These are phyloP conservation scores for Calonectria multiphialidica DNA, from an alignment of 2,329 filamentous ascomycete species.

Conservation along the genomic window DNA sequence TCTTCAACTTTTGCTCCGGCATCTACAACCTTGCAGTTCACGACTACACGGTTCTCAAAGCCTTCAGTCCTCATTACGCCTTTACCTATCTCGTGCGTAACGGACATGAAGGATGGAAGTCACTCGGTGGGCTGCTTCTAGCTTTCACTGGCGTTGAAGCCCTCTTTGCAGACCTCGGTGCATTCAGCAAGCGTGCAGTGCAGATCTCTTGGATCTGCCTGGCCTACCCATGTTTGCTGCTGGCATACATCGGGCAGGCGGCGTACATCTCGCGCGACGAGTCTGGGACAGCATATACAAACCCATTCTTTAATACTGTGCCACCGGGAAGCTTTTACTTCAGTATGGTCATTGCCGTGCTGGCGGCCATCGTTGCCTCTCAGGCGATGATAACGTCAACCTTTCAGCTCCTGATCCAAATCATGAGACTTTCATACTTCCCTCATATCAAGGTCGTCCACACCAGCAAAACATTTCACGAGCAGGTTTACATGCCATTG, in stretches of 20 bases:
- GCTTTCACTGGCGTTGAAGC: conserved; percentile 83
- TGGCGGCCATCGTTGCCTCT: conserved; percentile 79
- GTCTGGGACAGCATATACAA: conserved; percentile 54
- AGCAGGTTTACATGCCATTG: conserved; percentile 80
- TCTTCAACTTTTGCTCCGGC: conserved; percentile 70
- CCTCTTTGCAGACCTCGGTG: conserved; percentile 81
- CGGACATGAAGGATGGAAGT: conserved; percentile 69
- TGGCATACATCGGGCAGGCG: conserved; percentile 78
- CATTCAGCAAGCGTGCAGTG: conserved; percentile 76
- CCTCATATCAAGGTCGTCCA: conserved; percentile 80
- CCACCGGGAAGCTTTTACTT: conserved; percentile 77
- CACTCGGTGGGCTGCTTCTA: conserved; percentile 75
- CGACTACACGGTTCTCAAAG: conserved; percentile 65
- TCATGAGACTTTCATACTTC: conserved; percentile 78
- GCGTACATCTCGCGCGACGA: conserved; percentile 74
- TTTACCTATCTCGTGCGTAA: conserved; percentile 70
- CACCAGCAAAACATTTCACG: conserved; percentile 75
- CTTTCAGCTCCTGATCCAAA: conserved; percentile 74
- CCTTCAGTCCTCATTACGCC: conserved; percentile 69
- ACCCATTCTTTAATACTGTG: conserved; percentile 79
- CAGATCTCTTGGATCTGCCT: conserved; percentile 80
- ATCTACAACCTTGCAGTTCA: conserved; percentile 70
- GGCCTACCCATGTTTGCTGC: conserved; percentile 72
- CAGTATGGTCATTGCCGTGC: conserved; percentile 73
- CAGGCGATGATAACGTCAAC: conserved; percentile 83